Conservation (phyloP, 352 stramenopile species). For the Phytophthora pluvialis region DNA sequence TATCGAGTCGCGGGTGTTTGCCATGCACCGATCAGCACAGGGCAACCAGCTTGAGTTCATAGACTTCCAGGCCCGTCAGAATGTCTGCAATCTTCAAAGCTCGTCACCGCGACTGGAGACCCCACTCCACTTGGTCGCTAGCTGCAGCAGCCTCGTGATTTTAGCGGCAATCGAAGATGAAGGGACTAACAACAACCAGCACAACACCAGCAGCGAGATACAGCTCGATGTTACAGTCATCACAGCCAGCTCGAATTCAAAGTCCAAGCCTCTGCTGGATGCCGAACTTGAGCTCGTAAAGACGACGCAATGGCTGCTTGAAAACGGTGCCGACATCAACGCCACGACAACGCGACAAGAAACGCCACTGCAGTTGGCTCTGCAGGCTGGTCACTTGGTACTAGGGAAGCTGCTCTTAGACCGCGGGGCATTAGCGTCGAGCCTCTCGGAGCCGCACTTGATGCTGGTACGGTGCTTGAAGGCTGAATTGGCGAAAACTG, state of each 20-base stretch:
- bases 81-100: conserved; percentile 48
- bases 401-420: conserved; percentile 65
- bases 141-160: conserved; percentile 40
- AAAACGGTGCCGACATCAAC: conserved; percentile 78
- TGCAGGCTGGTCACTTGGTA: conserved; percentile 55
- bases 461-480: conserved; percentile 61
- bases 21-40: conserved; percentile 76
- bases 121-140: conserved; percentile 75
- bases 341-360: conserved; percentile 49
- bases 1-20: conserved; percentile 79
- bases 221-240: conserved; percentile 23
- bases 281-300: conserved; percentile 64
- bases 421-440: conserved; percentile 50
- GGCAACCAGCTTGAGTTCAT: conserved; percentile 67
- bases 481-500: conserved; percentile 56
- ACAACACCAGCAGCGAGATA: conserved; percentile 24
- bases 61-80: conserved; percentile 58
- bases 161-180: conserved; percentile 29
- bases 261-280: conserved; percentile 48
- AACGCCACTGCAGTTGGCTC: conserved; percentile 62
- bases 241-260: conserved; percentile 18
- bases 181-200: conserved; percentile 31
- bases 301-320: conserved; percentile 73
- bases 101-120: conserved; percentile 42
- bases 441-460: conserved; percentile 51